Evolutionary conservation across 2,329 filamentous ascomycete genomes (phyloP), one percentile per base, ranked within the genome.

Genomic region (Pseudogymnoascus sp.): DNA sequence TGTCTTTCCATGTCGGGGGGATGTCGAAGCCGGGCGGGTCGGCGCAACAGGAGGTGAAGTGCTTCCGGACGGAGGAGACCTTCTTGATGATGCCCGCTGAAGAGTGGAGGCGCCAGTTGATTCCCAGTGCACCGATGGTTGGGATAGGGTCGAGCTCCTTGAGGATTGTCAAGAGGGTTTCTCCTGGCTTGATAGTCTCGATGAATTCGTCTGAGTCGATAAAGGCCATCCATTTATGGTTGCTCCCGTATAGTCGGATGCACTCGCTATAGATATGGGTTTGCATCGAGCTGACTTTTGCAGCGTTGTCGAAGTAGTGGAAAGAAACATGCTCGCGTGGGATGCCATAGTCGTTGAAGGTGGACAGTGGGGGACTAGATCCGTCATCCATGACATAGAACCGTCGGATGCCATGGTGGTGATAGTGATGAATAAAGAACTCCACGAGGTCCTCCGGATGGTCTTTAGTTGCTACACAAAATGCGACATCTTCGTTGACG

Each of bases 91-190:
- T 67, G 17, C 68, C 67, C 26, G 69, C 69, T 6, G 71, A 71
- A 23, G 67, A 72, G 64, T 75, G 73, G 29, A 71, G 67, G 46
- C 67, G 67, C 71, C 73, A 73, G 63, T 73, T 73, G 21, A 75
- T 64, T 7, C 70, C 72, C 1, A 75, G 62, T 9, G 72, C 72
- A 13, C 72, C 72, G 21, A 73, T 68, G 2, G 63, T 65, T 11
- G 68, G 63, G 42, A 70, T 62, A 3, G 65, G 60, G 53, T 73
- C 68, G 21, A 73, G 68, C 6, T 46, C 64, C 50, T 65, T 64
- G 38, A 75, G 66, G 15, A 75, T 64, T 3, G 69, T 65, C 17
- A 66, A 62, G 5, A 74, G 62, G 0, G 69, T 72, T 60, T 73
- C 67, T 1, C 64, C 59, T 1, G 59, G 60, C 7, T 67, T 40